Evolutionary conservation across 2,329 filamentous ascomycete species (phyloP), one percentile per base, ranked within the genome.

Genomic region (Xylariales sp.): DNA sequence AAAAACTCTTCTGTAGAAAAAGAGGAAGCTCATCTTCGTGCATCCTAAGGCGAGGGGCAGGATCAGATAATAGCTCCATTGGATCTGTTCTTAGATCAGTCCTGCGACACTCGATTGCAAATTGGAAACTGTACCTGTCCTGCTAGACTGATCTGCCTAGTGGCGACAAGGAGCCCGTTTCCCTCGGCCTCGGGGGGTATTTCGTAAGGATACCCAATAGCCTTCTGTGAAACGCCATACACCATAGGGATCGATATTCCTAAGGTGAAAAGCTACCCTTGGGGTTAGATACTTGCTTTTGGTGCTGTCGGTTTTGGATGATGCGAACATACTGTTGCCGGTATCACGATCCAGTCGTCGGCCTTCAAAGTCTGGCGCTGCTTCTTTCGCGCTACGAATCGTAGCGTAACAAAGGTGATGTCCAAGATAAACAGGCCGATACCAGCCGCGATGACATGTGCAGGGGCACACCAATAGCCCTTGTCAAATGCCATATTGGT

Each of bases 1-100:
- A 36, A 73, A 73, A 41, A 73, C 68, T 16, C 71, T 57, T 49
- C 41, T 61, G 53, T 73, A 73, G 32, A 73, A 73, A 18, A 66
- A 64, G 2, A 73, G 49, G 23, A 73, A 69, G 36, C 67, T 67
- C 1, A 57, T 39, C 48, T 73, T 72, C n/a, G 49, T 67, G 32
- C 63, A 67, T 3, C 64, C 71, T 18, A 73, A 18, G 1, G 62
- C 45, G 1, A 72, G 10, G 0, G 71, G 71, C 7, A 72, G 62
- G 34, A 73, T 7, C 4, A 43, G 14, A 32, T 6, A 2, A 18
- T 48, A 48, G 14, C 14, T n/a, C 45, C 45, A 48, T 18, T 48
- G 45, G 16, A 48, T 48, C 45, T 48, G 8, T n/a, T n/a, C n/a
- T n/a, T n/a, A n/a, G n/a, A n/a, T n/a, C n/a, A n/a, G n/a, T n/a